Base-by-base conservation (phyloP, 2,329 filamentous ascomycete species). In the Exophiala spinifera region DNA sequence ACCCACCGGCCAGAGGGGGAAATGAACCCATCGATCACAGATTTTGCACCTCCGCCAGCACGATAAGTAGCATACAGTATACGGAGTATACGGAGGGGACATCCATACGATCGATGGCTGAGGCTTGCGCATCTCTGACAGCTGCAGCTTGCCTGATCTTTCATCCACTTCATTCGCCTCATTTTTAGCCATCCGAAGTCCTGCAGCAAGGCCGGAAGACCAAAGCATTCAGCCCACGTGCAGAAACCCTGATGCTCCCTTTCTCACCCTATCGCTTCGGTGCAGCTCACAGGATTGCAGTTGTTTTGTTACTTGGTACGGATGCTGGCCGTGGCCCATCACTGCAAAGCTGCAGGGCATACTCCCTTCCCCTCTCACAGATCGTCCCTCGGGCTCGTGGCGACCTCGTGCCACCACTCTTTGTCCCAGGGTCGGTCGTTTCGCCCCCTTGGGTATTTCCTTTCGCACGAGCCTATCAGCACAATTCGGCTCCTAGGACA, bases 341-440 rank as follows among this genome's bases (percentile, higher is more conserved):
- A 31, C 28, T n/a, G n/a, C n/a, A n/a, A 31, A 10, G 28, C 28
- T 10, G 28, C 28, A 31, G 7, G 4, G 28, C 28, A 31, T 31
- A 31, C 28, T 31, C 28, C 8, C 8, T 44, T 14, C 20, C 42
- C 42, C 20, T 25, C 14, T 25, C 20, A 25, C 42, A 44, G 42
- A 44, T 44, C 42, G 23, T n/a, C 42, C 42, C 20, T 44, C 21
- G 42, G 23, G 23, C 42, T 44, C 42, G 42, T 44, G 42, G 42
- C 23, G n/a, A 25, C 42, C 42, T 44, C 42, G 42, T 44, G 42
- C 23, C 23, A 23, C 42, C 42, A 44, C 4, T 5, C n/a, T 44
- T 44, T 28, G 42, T 44, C 20, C 42, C 23, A 11, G 7, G 42
- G 42, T 44, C 42, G 42, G 28, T 44, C 42, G 19, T 21, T 44